These are phyloP conservation scores for Russula sp. DNA, from an alignment of 768 basidiomycete species.

Conservation along the genomic window DNA sequence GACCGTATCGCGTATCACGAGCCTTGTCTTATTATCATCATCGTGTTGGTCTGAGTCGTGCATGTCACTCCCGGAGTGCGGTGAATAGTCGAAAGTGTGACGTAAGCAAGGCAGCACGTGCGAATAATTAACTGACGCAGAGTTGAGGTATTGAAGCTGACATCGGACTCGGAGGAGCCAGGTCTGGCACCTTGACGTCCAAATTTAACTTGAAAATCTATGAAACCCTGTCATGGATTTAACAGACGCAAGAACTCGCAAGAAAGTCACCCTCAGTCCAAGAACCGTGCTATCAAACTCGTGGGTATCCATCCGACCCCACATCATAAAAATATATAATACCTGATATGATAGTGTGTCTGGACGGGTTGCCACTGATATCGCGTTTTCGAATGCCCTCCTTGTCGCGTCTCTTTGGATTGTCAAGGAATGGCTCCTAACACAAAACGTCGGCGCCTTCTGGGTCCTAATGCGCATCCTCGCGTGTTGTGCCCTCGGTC, in stretches of 20 bases:
- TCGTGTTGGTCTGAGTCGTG: background rate
- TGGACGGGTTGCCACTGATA: conserved; percentile 29
- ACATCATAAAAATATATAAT: background rate
- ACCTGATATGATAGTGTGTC: conserved; percentile 13
- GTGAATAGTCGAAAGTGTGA: background rate
- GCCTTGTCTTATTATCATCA: background rate
- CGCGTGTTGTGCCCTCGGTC: conserved; percentile 63
- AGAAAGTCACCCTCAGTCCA: conserved; percentile 33
- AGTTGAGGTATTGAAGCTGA: background rate
- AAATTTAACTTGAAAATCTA: background rate
- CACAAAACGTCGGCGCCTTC: conserved; percentile 62
- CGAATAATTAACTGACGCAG: background rate
- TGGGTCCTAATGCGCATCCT: conserved; percentile 73
- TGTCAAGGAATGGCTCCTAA: conserved; percentile 60
- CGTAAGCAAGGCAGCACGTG: conserved; percentile 10
- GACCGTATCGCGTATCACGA: conserved; percentile 9
- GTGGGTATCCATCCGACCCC: conserved; percentile 8
- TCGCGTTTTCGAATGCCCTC: conserved; percentile 56
- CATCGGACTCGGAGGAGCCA: background rate
- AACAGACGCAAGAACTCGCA: conserved; percentile 33
- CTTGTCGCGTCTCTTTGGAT: conserved; percentile 58
- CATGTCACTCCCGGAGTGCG: background rate
- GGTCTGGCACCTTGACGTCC: background rate
- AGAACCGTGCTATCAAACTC: conserved; percentile 25
- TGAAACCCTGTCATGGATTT: conserved; percentile 26